These are phyloP conservation scores for Mitragyna speciosa DNA, from an alignment of 257 asterid species.

Conservation along the genomic window DNA sequence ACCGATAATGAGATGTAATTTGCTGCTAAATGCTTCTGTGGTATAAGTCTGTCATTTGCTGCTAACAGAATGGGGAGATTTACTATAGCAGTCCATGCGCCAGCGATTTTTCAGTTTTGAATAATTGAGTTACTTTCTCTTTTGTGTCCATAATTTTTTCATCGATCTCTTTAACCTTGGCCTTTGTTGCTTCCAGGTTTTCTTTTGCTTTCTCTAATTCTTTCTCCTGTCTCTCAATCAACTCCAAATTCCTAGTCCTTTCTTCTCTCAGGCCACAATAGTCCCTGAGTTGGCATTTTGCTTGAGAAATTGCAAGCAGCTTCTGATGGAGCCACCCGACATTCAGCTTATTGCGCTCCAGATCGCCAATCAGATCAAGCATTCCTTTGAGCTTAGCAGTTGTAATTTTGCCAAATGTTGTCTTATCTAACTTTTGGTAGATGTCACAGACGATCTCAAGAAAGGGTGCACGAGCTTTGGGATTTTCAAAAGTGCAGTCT, in stretches of 20 bases:
- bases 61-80: background rate
- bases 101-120: background rate
- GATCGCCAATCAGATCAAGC: conserved; percentile 11
- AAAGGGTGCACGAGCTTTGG: background rate
- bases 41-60: too few species aligned
- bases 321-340: conserved; percentile 22
- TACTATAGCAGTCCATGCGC: conserved; percentile 12
- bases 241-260: background rate
- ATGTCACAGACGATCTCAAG: conserved; percentile 16
- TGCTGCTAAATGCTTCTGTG: too few species aligned
- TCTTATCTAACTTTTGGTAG: conserved; percentile 3
- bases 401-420: background rate
- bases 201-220: background rate
- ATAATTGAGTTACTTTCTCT: background rate
- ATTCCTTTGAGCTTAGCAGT: background rate
- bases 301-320: conserved; percentile 1
- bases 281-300: conserved; percentile 4
- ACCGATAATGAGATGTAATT: too few species aligned
- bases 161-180: background rate
- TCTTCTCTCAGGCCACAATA: background rate
- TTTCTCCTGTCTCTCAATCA: conserved; percentile 11
- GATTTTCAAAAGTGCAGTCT: background rate
- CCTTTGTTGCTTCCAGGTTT: conserved; percentile 4
- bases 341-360: conserved; percentile 13
- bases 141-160: background rate